Base-by-base conservation (phyloP, 2,329 filamentous ascomycete species). In the Graphilbum ipis-grandicollis region DNA sequence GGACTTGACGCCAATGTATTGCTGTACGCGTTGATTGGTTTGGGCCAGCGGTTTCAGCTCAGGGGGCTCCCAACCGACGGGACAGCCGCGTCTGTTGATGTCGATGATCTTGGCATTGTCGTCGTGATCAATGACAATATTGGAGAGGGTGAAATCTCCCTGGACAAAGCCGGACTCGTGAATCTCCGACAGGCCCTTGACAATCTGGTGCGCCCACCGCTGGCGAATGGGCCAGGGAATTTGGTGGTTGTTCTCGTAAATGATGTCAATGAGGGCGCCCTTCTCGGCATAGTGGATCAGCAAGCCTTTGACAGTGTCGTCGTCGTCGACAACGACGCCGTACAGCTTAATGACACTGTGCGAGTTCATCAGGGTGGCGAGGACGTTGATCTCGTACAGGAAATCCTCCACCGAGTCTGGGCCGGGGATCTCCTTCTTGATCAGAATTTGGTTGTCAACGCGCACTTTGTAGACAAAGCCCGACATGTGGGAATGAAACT, bases 1-100 rank as follows among this genome's bases (percentile, higher is more conserved):
- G 1, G 88, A 93, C 57, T 98, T 98, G 52, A 94, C 85, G 12
- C 90, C 88, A 52, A 98, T 96, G 51, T 93, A 94, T 78, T 96
- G 93, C 33, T 82, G 80, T 37, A 98, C 86, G 22, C 84, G 72
- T 55, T 94, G 86, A 40, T 81, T 82, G 54, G 77, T 86, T 45
- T 88, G 77, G 42, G 96, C 84, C 38, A 96, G 72, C 6, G 72
- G 70, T 14, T 77, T 79, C 39, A 92, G 79, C 57, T 98, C 90
- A 5, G 90, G 90, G 3, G 90, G 86, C 47, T 98, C 90, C 90
- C 90, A 98, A 19, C 88, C 88, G 5, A 96, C 82, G 0, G 90
- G 90, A 49, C 90, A 98, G n/a, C 90, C 90, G 48, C 90, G 70
- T 38, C 90, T 71, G 58, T 98, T 98, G 60, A 98, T 94, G 56